phyloP scores from a whole-genome alignment of 1,139 yeast species.

The Schwanniomyces etchellsii region DNA sequence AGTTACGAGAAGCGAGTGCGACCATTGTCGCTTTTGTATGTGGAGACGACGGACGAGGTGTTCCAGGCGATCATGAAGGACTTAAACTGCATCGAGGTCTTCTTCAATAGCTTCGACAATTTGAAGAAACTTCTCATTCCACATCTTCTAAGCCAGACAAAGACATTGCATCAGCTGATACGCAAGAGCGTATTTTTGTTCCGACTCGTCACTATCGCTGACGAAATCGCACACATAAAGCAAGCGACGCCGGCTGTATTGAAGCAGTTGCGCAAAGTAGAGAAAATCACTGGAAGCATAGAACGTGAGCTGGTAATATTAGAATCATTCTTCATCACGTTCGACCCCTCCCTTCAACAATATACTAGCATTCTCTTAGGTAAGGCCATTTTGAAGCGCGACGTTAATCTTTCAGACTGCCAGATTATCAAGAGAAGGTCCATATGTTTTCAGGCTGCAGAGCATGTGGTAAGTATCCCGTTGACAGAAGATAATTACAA shows the following conservation, averaged over 20 bases:
- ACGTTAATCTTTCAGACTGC: slow-evolving; percentile 26
- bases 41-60: slow-evolving; percentile 16
- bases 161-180: slow-evolving; percentile 20
- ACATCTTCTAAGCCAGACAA: slow-evolving; percentile 26
- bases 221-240: slow-evolving; percentile 15
- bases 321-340: slow-evolving; percentile 24
- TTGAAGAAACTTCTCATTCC: slow-evolving; percentile 36
- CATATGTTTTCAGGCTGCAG: slow-evolving; percentile 39
- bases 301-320: slow-evolving; percentile 28
- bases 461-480: slow-evolving; percentile 40
- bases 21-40: slow-evolving; percentile 14
- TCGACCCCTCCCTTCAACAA: slow-evolving; percentile 31
- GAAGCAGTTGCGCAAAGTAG: slow-evolving; percentile 29
- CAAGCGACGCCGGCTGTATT: slow-evolving; percentile 18
- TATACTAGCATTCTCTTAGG: slow-evolving; percentile 38
- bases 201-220: slow-evolving; percentile 24
- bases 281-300: slow-evolving; percentile 33
- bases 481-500: slow-evolving; percentile 25
- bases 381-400: slow-evolving; percentile 36
- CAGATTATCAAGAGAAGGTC: slow-evolving; percentile 32
- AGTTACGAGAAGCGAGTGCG: slow-evolving; percentile 22
- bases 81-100: slow-evolving; percentile 27
- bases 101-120: slow-evolving; percentile 34
- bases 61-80: slow-evolving; percentile 19
- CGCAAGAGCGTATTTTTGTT: slow-evolving; percentile 20